Evolutionary conservation across 345 rosid species (phyloP), one percentile per base, ranked within the genome.

Genomic region (Pistacia vera): DNA sequence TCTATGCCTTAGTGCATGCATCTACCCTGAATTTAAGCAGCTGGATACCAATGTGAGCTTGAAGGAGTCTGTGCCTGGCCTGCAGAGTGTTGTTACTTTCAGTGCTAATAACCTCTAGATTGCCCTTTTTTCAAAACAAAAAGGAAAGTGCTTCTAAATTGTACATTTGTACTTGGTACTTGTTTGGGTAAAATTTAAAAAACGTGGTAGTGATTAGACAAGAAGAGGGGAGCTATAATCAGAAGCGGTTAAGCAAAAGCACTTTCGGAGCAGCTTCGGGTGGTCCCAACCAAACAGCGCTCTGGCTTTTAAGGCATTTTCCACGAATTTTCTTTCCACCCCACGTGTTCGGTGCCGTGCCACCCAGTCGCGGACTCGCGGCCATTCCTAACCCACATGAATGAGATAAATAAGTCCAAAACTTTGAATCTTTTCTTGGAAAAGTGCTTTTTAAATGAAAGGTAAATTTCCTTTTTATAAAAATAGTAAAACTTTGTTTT

Each of bases 51-150:
- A 94, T 72, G 99, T 96, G 82, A 96, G 98, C 92, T 81, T 96
- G 81, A 96, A 93, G 91, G 99, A 96, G 81, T 80, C 99, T 6
- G 93, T 87, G 99, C 98, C 66, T 96, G 99, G 98, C 98, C 98
- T 81, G 99, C 99, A 5, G 98, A 96, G 99, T 98, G 92, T 83
- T 64, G 88, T 89, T 79, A 17, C 41, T 64, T 52, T 35, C 25
- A 59, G 20, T 60, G 11, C n/a, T 41, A 76, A 68, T 4, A 16
- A 51, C 13, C 20, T 22, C 64, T 10, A 22, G 56, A 59, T 18
- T 18, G 72, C 25, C 12, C 12, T 13, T 22, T 28, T 41, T 41
- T 41, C 41, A 22, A 22, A 22, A 22, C 22, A 22, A 22, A 30
- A 44, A 14, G 4, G 6, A 17, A 16, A 60, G 28, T 33, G 25